Base-by-base conservation (phyloP, 148 eudicot species). In the Cornus florida region DNA sequence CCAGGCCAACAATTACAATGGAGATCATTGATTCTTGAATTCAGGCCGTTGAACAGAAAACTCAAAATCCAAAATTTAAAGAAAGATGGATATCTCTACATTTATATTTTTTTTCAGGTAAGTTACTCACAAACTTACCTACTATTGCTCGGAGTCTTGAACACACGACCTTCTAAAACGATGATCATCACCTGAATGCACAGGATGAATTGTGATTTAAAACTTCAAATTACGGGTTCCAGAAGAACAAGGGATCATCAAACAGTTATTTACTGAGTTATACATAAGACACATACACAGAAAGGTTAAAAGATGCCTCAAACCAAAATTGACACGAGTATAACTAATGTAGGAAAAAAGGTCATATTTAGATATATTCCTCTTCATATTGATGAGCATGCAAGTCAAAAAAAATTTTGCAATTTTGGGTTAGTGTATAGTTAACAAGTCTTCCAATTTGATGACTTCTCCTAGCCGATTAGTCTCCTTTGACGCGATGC, bases 401-500 rank as follows among this genome's bases (percentile, higher is more conserved):
- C 22, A 41, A 19, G 50, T 56, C 66, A 62, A 62, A 2, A 10
- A 10, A n/a, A 19, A 20, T 62, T 62, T n/a, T 62, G 23, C 23
- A 62, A 62, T 13, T 17, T 62, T 20, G 66, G 59, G 11, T n/a
- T 6, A 62, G 23, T 43, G 10, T 43, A 9, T 9, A 62, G 24
- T 62, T 19, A 6, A n/a, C 23, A 62, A 62, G 8, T 62, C 66
- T 24, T 62, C 66, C 14, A 57, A 17, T 4, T 10, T 57, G 64
- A 35, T 35, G 38, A 57, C 20, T 57, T 57, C 2, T 43, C 13
- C 28, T 31, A 69, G 56, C 69, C 17, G 14, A 69, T 74, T 90
- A 95, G 60, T 92, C 98, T 78, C 68, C 83, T 83, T 96, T 96
- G 67, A 73, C 53, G 70, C 77, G 91, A 16, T 84, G 86, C 41